Evolutionary conservation across 1,139 yeast genomes (phyloP).

Genomic region (Kurtzmaniella quercitrusa): DNA sequence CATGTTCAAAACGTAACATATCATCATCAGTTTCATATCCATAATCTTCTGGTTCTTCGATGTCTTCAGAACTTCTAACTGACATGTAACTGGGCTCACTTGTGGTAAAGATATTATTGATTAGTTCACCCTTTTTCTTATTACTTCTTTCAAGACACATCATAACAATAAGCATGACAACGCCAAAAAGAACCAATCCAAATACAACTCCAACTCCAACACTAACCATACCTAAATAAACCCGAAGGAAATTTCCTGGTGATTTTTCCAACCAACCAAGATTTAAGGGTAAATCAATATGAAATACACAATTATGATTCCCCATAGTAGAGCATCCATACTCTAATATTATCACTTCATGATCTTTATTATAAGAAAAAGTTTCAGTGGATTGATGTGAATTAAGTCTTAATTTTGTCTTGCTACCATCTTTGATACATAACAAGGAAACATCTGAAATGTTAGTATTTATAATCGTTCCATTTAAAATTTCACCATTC

Average conservation of each 20-base stretch:
- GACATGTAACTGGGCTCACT: slow-evolving; percentile 36
- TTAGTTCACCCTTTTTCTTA: slow-evolving; percentile 6
- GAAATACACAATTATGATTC: slow-evolving; percentile 51
- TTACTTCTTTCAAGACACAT: slow-evolving; percentile 23
- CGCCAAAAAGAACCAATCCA: slow-evolving; percentile 46
- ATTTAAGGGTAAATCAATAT: slow-evolving; percentile 62
- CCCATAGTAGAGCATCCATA: slow-evolving; percentile 57
- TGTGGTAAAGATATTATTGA: slow-evolving; percentile 4
- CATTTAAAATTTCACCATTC: slow-evolving; percentile 10
- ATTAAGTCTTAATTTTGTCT: slow-evolving; percentile 30
- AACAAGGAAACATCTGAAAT: slow-evolving; percentile 8
- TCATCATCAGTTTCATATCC: slow-evolving; percentile 49
- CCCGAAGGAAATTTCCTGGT: slow-evolving; percentile 41
- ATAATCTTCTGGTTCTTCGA: slow-evolving; percentile 22
- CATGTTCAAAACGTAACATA: slow-evolving; percentile 28
- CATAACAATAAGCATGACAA: slow-evolving; percentile 24
- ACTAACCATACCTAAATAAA: slow-evolving; percentile 64
- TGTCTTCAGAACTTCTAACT: slow-evolving; percentile 29
- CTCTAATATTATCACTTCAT: slow-evolving; percentile 59
- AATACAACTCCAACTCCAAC: slow-evolving; percentile 61
- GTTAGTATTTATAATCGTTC: slow-evolving; percentile 4
- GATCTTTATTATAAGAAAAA: slow-evolving; percentile 49
- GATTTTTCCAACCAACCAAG: slow-evolving; percentile 52
- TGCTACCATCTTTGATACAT: slow-evolving; percentile 14
- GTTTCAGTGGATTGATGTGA: slow-evolving; percentile 19